Evolutionary conservation across 2,329 filamentous ascomycete species (phyloP), one percentile per base, ranked within the genome.

Genomic region (Neopestalotiopsis clavispora): DNA sequence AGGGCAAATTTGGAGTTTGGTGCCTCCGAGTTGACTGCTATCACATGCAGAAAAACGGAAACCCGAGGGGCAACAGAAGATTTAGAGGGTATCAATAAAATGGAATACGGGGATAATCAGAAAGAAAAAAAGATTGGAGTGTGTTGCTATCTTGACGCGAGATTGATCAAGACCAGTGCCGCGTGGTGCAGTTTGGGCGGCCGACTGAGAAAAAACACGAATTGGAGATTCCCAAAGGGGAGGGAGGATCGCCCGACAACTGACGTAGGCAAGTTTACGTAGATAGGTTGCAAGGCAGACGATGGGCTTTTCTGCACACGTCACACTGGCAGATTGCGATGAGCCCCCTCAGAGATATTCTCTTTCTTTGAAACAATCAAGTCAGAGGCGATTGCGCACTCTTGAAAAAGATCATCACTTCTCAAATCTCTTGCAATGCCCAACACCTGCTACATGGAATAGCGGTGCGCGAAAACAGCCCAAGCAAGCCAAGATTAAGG

Each of bases 401-500:
- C 57, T 59, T n/a, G 57, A 5, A 59, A 34, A 34, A 59, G 30
- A 34, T 59, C 23, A 59, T 59, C 23, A 17, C 14, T 52, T 52
- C n/a, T 52, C 45, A 38, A 38, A 38, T 38, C 34, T 38, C 34
- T 38, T 38, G 6, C 34, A 52, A 52, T 52, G 45, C 45, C 45
- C 45, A 6, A 52, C 17, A 52, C n/a, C 45, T 52, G n/a, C 42
- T 20, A 52, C n/a, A 9, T 52, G n/a, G 6, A 38, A 38, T 10
- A 38, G 10, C 45, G n/a, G 45, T 20, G n/a, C 42, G 13, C 5
- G 17, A 17, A 20, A 17, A 52, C 45, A 4, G n/a, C 45, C 17
- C 17, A 52, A 52, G 20, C 17, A 40, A 34, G 32, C 30, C 56
- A 67, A 67, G 59, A 67, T 61, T 67, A 67, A 67, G 65, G 65